These are phyloP conservation scores for Saccharomycopsis amapae DNA, from an alignment of 805 yeast genomes.

Conservation along the genomic window DNA sequence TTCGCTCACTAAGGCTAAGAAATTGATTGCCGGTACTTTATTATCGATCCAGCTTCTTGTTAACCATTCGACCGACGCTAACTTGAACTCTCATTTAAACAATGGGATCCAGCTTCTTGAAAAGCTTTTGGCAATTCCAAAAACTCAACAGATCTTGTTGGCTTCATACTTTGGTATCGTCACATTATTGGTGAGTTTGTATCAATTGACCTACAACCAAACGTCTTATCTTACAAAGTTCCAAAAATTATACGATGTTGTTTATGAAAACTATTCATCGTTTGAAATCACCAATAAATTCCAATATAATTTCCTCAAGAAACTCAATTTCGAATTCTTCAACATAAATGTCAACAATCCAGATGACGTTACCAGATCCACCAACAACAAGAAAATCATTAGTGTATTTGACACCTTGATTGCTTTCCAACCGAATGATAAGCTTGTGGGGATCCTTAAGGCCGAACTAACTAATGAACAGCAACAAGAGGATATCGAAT, in stretches of 20 bases:
- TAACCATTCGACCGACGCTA: slow-evolving; percentile 5
- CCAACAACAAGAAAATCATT: slow-evolving; percentile 4
- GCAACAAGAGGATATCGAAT: no score
- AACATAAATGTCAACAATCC: slow-evolving; percentile 5
- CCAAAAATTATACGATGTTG: slow-evolving; percentile 5
- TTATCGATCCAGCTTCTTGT: slow-evolving; percentile 14
- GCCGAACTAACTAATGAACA: neutral
- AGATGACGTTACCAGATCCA: neutral
- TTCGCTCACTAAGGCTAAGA: slow-evolving; percentile 2
- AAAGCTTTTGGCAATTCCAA: slow-evolving; percentile 1
- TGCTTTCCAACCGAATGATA: slow-evolving; percentile 11
- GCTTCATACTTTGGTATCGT: slow-evolving; percentile 14
- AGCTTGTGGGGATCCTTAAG: slow-evolving; percentile 2
- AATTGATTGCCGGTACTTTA: slow-evolving; percentile 17
- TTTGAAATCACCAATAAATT: slow-evolving; percentile 7
- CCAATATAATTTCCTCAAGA: slow-evolving; percentile 19
- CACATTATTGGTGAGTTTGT: slow-evolving; percentile 14
- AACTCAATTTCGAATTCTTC: slow-evolving; percentile 17
- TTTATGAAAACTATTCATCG: slow-evolving; percentile 5
- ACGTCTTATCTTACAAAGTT: slow-evolving; percentile 5
- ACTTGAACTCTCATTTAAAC: slow-evolving; percentile 15
- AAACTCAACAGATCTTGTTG: slow-evolving; percentile 1
- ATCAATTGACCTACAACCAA: slow-evolving; percentile 11
- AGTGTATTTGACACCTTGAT: slow-evolving; percentile 13
- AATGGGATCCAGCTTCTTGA: slow-evolving; percentile 13